Evolutionary conservation across 108 stramenopile genomes (phyloP).

Genomic region (Heterococcus sp.): DNA sequence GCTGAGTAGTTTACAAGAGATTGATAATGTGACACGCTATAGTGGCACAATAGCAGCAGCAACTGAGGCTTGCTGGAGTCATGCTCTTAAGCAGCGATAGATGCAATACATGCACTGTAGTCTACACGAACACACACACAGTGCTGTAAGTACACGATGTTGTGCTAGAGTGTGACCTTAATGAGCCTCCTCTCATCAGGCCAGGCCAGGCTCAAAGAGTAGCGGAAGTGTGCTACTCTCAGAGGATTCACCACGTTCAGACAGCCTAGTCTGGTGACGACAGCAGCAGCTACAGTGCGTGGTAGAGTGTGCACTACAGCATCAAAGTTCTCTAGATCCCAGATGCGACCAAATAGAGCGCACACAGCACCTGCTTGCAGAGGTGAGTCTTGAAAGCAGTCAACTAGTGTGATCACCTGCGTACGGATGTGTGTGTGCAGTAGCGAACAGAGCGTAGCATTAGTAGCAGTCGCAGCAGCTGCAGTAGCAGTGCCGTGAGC

Average conservation of each 20-base stretch:
- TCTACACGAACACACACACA: too few species aligned
- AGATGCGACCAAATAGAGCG: slow-evolving; percentile 24
- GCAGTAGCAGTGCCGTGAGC: too few species aligned
- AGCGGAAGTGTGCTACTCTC: slow-evolving; percentile 15
- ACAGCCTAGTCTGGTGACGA: slow-evolving; percentile 4
- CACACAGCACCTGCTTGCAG: slow-evolving; percentile 14
- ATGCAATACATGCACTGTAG: too few species aligned
- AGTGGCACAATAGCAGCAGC: too few species aligned
- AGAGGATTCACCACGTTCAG: slow-evolving; percentile 26
- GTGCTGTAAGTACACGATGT: too few species aligned
- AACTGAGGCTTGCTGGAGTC: too few species aligned
- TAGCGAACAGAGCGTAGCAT: neutral
- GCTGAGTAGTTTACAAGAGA: too few species aligned
- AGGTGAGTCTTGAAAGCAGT: slow-evolving; percentile 25
- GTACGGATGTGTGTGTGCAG: too few species aligned
- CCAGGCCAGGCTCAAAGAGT: slow-evolving; percentile 11
- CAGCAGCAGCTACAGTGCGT: neutral
- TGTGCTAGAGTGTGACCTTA: too few species aligned
- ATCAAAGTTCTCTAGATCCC: slow-evolving; percentile 39
- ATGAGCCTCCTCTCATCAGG: slow-evolving; percentile 21
- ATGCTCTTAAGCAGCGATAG: too few species aligned
- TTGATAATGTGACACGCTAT: too few species aligned
- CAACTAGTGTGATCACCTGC: slow-evolving; percentile 16
- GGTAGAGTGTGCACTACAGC: slow-evolving; percentile 15
- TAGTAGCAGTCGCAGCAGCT: too few species aligned